Evolutionary conservation across 768 basidiomycete genomes (phyloP).

Genomic region (Phlegmacium glaucopus): DNA sequence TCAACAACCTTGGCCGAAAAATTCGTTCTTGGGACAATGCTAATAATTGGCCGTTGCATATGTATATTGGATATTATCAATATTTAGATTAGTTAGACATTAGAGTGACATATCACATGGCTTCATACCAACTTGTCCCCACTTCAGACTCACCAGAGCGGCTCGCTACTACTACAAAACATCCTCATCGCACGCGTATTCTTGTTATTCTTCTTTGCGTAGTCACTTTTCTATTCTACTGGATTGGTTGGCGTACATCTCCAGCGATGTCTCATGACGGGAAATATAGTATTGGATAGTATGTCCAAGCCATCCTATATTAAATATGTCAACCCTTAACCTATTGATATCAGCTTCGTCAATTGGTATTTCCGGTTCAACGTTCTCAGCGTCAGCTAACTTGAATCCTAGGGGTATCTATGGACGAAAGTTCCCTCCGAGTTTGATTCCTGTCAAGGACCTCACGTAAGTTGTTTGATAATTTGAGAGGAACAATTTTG

Average conservation of each 20-base stretch:
- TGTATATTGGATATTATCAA: too few species aligned
- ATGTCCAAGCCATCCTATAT: conserved; percentile 30
- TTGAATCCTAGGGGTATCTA: conserved; percentile 78
- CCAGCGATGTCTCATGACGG: conserved; percentile 38
- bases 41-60: conserved; percentile 11
- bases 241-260: conserved; percentile 22
- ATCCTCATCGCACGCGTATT: conserved; percentile 25
- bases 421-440: conserved; percentile 87
- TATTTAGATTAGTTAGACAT: too few species aligned
- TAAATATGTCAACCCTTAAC: conserved; percentile 6
- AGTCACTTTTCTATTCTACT: conserved; percentile 39
- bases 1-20: conserved; percentile 59
- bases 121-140: conserved; percentile 14
- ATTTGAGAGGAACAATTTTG: conserved; percentile 7
- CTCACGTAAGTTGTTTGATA: conserved; percentile 65
- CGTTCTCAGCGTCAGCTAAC: neutral
- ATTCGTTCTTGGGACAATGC: conserved; percentile 40
- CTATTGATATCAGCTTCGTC: conserved; percentile 51
- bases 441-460: conserved; percentile 75
- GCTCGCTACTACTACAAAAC: conserved; percentile 22
- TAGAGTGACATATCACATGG: conserved; percentile 14
- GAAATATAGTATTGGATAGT: conserved; percentile 84
- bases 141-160: conserved; percentile 11
- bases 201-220: conserved; percentile 32
- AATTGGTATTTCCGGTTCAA: conserved; percentile 52